Percentiles rank a stretch among this genome's conserved stretches.
These are phyloP conservation scores for Ceratocystis destructans DNA, from an alignment of 2,329 filamentous ascomycete genomes.

Conservation along the genomic window DNA sequence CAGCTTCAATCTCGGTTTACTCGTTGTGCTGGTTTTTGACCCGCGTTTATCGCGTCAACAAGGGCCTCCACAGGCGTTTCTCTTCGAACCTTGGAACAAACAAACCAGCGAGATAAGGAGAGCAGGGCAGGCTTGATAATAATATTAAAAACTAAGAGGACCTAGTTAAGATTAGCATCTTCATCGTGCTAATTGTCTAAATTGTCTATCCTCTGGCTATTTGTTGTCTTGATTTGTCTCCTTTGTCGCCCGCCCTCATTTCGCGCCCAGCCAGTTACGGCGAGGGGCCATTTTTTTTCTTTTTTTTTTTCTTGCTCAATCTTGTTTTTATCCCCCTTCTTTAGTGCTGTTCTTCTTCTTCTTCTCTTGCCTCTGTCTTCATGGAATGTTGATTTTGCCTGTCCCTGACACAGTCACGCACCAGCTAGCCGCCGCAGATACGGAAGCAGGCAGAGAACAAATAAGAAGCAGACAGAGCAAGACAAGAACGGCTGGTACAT, in stretches of 20 bases:
- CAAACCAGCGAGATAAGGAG: not conserved
- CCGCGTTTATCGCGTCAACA: not conserved
- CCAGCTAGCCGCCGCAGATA: not conserved
- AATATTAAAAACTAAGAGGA: not conserved
- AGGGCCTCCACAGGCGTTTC: not conserved
- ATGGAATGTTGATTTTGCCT: not conserved
- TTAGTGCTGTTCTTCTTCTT: not conserved
- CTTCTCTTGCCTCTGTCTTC: not conserved
- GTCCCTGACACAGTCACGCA: not conserved
- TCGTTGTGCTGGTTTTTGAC: not conserved
- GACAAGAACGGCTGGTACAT: not conserved
- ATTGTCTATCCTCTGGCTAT: not conserved
- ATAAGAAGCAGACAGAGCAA: not conserved
- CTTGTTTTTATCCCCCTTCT: not conserved
- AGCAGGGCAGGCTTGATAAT: not conserved
- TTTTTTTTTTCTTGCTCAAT: not conserved
- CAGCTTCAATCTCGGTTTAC: not conserved
- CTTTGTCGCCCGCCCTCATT: slow-evolving; percentile 2
- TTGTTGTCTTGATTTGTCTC: slow-evolving; percentile 1
- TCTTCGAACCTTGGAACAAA: not conserved
- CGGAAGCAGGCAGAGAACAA: not conserved
- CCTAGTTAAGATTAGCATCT: not conserved
- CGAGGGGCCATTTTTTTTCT: not conserved
- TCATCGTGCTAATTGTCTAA: not conserved
- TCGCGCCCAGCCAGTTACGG: not conserved